Evolutionary conservation across 129 eudicot species (phyloP), one percentile per base, ranked within the genome.

Genomic region (Saussurea involucrata): DNA sequence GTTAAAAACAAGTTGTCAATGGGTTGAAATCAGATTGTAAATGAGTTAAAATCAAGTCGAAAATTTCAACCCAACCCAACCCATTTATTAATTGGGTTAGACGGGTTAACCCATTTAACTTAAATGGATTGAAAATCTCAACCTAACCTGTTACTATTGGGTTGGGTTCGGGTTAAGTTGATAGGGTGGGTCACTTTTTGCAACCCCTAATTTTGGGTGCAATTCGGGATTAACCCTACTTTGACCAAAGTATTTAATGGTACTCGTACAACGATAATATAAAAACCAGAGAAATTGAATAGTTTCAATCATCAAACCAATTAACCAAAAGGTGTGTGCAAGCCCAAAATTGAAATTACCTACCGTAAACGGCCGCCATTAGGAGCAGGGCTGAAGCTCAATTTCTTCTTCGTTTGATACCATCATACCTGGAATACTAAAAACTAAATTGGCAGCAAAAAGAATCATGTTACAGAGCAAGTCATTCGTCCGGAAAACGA

Each of bases 391-490:
- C 44, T 40, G 72, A 6, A 60, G 77, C 71, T 37, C 76, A 63
- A 78, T 15, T 36, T 11, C 15, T 70, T 17, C 66, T 64, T 42
- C 58, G 17, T 21, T 31, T 33, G 66, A 42, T 71, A 28, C 17
- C 32, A 66, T 33, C 71, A 29, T 13, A 63, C 6, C 77, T 29
- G 24, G 22, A 66, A 27, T 28, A 66, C 73, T 49, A 32, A 17
- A 7, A 40, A 33, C 8, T 31, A 32, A 55, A 74, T 66, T 61
- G 58, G 25, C 68, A 44, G 40, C 73, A 55, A 27, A 67, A 31
- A 33, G 58, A 21, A 74, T 34, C 65, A 94, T 94, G 98, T 72
- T 94, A 75, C 96, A 94, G 78, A 91, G 81, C 97, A 91, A 91
- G 76, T 85, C 97, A 1, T 94, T 91, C 68, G 85, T 83, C 28